A percentile compares a stretch with the other conserved stretches of the same genome.
Evolutionary conservation across 2,329 filamentous ascomycete species (phyloP).

Genomic region (Pleurostoma richardsiae): DNA sequence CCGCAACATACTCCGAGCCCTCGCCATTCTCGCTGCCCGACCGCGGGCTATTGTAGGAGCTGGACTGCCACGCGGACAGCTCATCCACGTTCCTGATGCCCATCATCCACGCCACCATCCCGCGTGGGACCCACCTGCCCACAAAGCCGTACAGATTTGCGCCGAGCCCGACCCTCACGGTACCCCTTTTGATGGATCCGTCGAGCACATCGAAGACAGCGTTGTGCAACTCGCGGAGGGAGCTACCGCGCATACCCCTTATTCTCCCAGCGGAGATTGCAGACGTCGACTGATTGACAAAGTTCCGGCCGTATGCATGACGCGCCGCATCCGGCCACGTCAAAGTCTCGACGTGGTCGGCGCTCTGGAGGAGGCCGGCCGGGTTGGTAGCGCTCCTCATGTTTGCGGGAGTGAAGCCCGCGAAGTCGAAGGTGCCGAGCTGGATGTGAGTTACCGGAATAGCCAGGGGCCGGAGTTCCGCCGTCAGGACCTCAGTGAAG

Average conservation of each 20-base stretch:
- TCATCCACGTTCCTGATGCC: conserved; percentile 63
- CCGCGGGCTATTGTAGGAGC: conserved; percentile 15
- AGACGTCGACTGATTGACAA: conserved; percentile 47
- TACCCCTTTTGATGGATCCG: conserved; percentile 51
- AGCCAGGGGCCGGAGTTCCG: conserved; percentile 70
- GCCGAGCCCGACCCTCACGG: conserved; percentile 78
- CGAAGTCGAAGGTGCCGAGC: conserved; percentile 86
- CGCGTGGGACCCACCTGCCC: conserved; percentile 71
- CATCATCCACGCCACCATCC: conserved; percentile 90
- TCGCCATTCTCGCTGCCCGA: conserved; percentile 21
- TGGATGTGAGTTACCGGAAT: conserved; percentile 84
- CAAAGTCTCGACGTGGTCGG: conserved; percentile 49
- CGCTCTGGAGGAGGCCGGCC: conserved; percentile 32
- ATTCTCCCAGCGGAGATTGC: conserved; percentile 52
- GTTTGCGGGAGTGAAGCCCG: conserved; percentile 52
- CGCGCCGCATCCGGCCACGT: conserved; percentile 60
- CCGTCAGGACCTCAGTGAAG: conserved; percentile 74
- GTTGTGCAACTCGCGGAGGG: conserved; percentile 74
- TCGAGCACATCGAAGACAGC: conserved; percentile 87
- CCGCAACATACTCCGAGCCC: conserved; percentile 43
- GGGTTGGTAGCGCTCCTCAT: conserved; percentile 19
- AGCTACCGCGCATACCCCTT: conserved; percentile 61
- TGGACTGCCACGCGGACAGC: conserved; percentile 47
- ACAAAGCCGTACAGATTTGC: conserved; percentile 81
- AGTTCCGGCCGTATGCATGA: conserved; percentile 59